A percentile compares a stretch with the other conserved stretches of the same genome.
Conservation (phyloP, 2,329 filamentous ascomycete species). For the Venturia carpophila region DNA sequence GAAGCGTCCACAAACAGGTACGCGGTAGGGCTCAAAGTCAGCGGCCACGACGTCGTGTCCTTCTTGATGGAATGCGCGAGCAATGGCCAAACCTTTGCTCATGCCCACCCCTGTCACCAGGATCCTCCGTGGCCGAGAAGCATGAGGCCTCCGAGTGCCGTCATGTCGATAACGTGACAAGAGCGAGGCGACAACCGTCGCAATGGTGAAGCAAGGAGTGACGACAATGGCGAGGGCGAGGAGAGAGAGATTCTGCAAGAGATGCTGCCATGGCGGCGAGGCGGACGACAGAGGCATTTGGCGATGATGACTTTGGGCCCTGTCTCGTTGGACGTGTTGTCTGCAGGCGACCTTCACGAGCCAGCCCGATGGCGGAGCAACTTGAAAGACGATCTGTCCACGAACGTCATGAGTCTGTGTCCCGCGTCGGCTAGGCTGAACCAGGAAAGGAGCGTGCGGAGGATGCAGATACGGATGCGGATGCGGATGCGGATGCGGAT, state of each 20-base stretch:
- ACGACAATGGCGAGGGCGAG: conserved; percentile 33
- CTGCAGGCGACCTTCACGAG: neutral
- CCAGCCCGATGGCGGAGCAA: neutral
- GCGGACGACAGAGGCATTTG: neutral
- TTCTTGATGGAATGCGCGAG: conserved; percentile 54
- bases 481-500: no score
- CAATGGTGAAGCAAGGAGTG: conserved; percentile 26
- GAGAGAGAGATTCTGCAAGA: conserved; percentile 26
- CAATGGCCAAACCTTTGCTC: conserved; percentile 60
- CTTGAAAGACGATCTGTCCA: neutral
- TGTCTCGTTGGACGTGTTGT: no score
- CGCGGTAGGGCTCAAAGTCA: conserved; percentile 48
- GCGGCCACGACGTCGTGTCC: conserved; percentile 67
- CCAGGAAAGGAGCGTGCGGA: neutral
- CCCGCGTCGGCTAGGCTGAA: neutral
- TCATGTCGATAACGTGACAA: conserved; percentile 28
- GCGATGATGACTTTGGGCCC: neutral
- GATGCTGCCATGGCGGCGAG: conserved; percentile 21
- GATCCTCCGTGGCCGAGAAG: conserved; percentile 28
- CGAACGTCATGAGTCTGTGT: neutral
- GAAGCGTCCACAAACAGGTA: conserved; percentile 48
- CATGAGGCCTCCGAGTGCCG: conserved; percentile 42
- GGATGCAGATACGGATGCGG: neutral
- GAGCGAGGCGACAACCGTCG: conserved; percentile 18
- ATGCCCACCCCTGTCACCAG: conserved; percentile 68